Evolutionary conservation across 169 alveolate genomes (phyloP), one percentile per base, ranked within the genome.

Genomic region (Cryptosporidium canis): DNA sequence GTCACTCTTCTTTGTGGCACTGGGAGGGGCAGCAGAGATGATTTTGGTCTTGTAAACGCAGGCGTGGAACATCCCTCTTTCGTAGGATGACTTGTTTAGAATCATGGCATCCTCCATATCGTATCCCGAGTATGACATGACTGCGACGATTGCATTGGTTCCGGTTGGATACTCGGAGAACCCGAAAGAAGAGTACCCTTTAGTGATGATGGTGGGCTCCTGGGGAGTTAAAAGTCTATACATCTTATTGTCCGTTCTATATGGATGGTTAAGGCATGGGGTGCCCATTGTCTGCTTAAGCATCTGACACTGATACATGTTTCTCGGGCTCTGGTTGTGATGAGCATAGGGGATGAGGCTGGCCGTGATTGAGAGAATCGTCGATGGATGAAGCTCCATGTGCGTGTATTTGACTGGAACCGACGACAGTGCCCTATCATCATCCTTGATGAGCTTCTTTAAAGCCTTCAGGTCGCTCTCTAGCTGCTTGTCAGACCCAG

Each of bases 21-120:
- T 90, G 66, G 53, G 83, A 18, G 94, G 92, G 39, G 90, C 85
- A 53, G 92, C 90, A 48, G 92, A 96, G 16, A 96, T 91, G 48
- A 95, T 84, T 85, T 96, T 95, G 35, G 98, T 96, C 95, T 98
- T 98, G 94, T 98, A 98, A 45, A 98, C 98, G 77, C 96, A 94
- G 12, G 99, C 99, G 92, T 96, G 98, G 39, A 98, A 98, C 83
- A 97, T 95, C 21, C 99, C 99, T 85, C 99, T 96, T 82, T 99
- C 99, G 90, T 97, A 96, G 44, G 99, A 96, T 3, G 98, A 94
- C 91, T 98, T 99, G 92, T 98, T 98, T 71, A 99, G 94, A 41
- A 97, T 96, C 99, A 98, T 97, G 68, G 99, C 99, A 92, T 99
- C 99, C 92, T 99, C 99, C 99, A 99, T 98, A 91, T 99, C 99